Evolutionary conservation across 805 yeast species (phyloP), one percentile per base, ranked within the genome.

Genomic region (Teunomyces pallodes): DNA sequence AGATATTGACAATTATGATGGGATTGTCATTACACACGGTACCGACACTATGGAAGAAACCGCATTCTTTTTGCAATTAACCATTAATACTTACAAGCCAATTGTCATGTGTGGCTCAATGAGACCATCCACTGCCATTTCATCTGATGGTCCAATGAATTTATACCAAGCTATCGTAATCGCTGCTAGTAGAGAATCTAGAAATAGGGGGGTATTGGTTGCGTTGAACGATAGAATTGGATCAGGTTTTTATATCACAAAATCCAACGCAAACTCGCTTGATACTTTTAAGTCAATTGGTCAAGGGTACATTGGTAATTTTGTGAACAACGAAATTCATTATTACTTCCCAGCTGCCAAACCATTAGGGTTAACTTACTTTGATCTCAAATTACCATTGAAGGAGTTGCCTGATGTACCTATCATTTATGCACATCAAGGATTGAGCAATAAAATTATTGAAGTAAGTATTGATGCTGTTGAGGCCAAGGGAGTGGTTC

Each of bases 121-220:
- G 90, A 75, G 89, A 58, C 90, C 90, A 0, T 79, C 86, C 7
- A 81, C 87, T 3, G 80, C 85, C 35, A 77, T 84, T 36, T 81
- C 86, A 2, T 82, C 87, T 1, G 90, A 84, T 60, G 89, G 89
- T 3, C 84, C 87, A 5, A 83, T 84, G 82, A 84, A 84, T 62
- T 65, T 84, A 51, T 84, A 83, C 58, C 87, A 84, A 56, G 87
- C 88, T 1, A 82, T 83, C 42, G 79, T 79, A 12, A 82, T 84
- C 28, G 86, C 90, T 3, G 71, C 86, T 0, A 66, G 73, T 53
- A 61, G 65, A 26, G 71, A 75, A 46, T 75, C 84, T 12, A 59
- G 72, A 38, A 77, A 80, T 20, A 71, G 90, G 55, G 86, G 88
- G 26, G 78, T 82, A 2, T 66, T 84, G 44, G 85, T 84, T 3